Conservation (phyloP, 352 stramenopile species). For the Globisporangium nagaii region DNA sequence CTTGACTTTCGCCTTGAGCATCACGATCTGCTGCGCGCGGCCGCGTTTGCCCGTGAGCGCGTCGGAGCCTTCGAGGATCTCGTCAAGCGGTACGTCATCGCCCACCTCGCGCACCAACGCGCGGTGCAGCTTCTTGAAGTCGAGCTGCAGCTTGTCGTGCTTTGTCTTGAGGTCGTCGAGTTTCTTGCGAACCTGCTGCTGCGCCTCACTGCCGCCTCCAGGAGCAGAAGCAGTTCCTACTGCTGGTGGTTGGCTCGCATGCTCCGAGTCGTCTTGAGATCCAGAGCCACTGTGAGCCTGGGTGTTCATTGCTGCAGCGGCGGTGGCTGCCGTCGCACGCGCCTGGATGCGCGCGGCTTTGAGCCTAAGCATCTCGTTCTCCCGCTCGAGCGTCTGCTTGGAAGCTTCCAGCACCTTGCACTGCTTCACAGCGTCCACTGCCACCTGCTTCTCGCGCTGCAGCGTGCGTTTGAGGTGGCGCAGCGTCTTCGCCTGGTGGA, state of each 20-base stretch:
- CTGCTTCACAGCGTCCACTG: constrained; percentile 29
- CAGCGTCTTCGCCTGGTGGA: constrained; percentile 70
- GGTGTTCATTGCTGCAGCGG: background rate
- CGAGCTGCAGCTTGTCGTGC: constrained; percentile 38
- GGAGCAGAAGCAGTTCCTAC: no score
- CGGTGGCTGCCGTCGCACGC: constrained; percentile 17
- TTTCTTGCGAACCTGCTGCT: constrained; percentile 28
- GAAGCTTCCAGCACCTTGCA: constrained; percentile 27
- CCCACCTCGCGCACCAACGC: constrained; percentile 61
- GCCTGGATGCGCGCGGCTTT: constrained; percentile 51
- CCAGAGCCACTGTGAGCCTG: background rate
- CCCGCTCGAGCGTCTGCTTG: constrained; percentile 37
- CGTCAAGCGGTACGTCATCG: constrained; percentile 44
- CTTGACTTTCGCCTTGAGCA: constrained; percentile 80
- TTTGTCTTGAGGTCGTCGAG: constrained; percentile 63
- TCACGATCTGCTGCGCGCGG: constrained; percentile 79
- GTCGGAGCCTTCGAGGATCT: constrained; percentile 30
- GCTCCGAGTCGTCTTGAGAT: background rate
- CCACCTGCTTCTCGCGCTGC: constrained; percentile 55
- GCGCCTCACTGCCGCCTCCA: constrained; percentile 9
- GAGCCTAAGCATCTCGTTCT: constrained; percentile 58
- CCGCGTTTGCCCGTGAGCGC: constrained; percentile 32
- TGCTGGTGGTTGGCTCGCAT: background rate
- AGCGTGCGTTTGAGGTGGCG: constrained; percentile 48
- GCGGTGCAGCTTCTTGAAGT: constrained; percentile 73